These are phyloP conservation scores for Incumbomyces delicatus DNA, from an alignment of 2,329 filamentous ascomycete genomes.

Conservation along the genomic window DNA sequence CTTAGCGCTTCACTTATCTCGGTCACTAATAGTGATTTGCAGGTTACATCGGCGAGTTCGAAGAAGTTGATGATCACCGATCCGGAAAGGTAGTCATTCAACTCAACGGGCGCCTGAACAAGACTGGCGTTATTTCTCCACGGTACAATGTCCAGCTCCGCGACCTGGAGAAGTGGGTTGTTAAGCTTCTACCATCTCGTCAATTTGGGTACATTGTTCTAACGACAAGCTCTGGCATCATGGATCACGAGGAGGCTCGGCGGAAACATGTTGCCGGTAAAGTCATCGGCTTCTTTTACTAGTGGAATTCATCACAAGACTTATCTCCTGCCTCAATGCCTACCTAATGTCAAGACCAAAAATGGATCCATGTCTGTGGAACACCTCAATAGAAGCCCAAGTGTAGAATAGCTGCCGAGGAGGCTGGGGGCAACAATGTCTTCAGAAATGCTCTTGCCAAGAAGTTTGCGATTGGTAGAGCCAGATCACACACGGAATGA, in stretches of 20 bases:
- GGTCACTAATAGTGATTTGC: conserved; percentile 17
- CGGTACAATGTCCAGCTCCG: conserved; percentile 98
- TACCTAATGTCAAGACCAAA: too few relatives aligned
- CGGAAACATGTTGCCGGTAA: conserved; percentile 99
- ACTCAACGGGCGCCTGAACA: conserved; percentile 98
- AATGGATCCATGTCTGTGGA: too few relatives aligned
- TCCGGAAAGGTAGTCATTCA: conserved; percentile 99
- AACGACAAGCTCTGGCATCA: conserved; percentile 97
- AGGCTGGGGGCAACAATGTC: too few relatives aligned
- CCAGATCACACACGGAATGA: too few relatives aligned
- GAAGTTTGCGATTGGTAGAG: too few relatives aligned
- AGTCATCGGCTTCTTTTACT: conserved; percentile 99
- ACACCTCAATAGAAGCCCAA: too few relatives aligned
- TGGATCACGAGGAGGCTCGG: conserved; percentile 99
- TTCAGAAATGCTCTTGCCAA: too few relatives aligned
- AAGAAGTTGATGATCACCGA: conserved; percentile 98
- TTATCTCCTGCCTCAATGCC: too few relatives aligned
- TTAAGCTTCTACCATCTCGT: conserved; percentile 97
- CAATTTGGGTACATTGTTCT: conserved; percentile 99
- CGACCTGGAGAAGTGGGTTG: conserved; percentile 99
- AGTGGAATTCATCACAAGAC: conserved; percentile 29
- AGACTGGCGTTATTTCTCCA: conserved; percentile 97
- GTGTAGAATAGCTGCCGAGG: too few relatives aligned
- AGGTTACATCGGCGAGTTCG: conserved; percentile 99
- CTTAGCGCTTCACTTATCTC: too few relatives aligned